Evolutionary conservation across 805 yeast genomes (phyloP).

Genomic region (Candida odintsovae): DNA sequence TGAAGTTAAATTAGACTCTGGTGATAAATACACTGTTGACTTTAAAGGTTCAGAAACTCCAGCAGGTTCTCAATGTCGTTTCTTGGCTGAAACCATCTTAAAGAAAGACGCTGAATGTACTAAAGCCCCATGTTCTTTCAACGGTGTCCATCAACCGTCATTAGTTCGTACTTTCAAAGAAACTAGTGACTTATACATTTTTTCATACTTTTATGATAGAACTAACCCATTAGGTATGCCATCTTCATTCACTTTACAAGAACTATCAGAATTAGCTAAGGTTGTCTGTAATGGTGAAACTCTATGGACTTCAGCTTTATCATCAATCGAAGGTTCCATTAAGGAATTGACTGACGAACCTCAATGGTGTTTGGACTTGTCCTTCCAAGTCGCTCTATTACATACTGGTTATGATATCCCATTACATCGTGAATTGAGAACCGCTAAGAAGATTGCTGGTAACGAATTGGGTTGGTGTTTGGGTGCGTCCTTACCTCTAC

Average conservation of each 20-base stretch:
- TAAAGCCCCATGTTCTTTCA: constrained; percentile 84
- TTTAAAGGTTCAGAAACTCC: constrained; percentile 60
- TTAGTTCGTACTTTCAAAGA: constrained; percentile 68
- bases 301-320: constrained; percentile 62
- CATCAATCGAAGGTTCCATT: constrained; percentile 63
- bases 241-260: constrained; percentile 75
- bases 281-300: constrained; percentile 81
- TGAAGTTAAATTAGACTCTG: constrained; percentile 48
- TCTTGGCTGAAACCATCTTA: constrained; percentile 72
- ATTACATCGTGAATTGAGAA: constrained; percentile 78
- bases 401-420: constrained; percentile 98
- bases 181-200: constrained; percentile 74
- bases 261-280: constrained; percentile 73
- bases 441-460: constrained; percentile 83
- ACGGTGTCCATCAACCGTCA: constrained; percentile 96
- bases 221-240: constrained; percentile 96
- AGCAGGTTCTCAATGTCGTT: constrained; percentile 83
- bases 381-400: constrained; percentile 82
- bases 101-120: constrained; percentile 79
- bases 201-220: constrained; percentile 94
- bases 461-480: constrained; percentile 98
- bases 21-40: constrained; percentile 44
- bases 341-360: constrained; percentile 71
- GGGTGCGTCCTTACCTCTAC: constrained; percentile 91
- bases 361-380: constrained; percentile 89